Percentiles rank a stretch among this genome's conserved stretches.
phyloP scores from a whole-genome alignment of 257 asterid species.

The Thymus quinquecostatus region DNA sequence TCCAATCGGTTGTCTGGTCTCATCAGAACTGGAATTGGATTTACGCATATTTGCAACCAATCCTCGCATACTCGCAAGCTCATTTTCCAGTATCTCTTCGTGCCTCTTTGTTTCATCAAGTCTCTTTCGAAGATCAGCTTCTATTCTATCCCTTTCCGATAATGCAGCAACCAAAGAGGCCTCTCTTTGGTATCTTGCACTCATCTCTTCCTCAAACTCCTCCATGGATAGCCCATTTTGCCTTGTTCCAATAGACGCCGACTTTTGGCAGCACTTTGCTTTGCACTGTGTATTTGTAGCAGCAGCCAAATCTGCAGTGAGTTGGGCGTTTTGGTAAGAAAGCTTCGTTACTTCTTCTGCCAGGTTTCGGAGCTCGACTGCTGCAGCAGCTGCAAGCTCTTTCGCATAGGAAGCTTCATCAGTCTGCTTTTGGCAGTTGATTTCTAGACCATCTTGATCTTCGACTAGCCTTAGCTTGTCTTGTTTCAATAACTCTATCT shows the following conservation, averaged over 20 bases:
- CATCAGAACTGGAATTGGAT: conserved; percentile 37
- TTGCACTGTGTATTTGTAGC: conserved; percentile 45
- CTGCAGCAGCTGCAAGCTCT: conserved; percentile 86
- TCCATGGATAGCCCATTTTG: conserved; percentile 54
- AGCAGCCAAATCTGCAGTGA: conserved; percentile 55
- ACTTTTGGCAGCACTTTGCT: conserved; percentile 52
- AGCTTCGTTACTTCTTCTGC: conserved; percentile 85
- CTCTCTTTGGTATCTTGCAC: conserved; percentile 72
- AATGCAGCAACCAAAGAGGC: conserved; percentile 80
- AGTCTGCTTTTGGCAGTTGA: conserved; percentile 56
- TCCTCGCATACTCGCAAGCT: conserved; percentile 70
- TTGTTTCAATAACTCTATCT: conserved; percentile 73
- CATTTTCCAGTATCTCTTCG: conserved; percentile 66
- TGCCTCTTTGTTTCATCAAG: conserved; percentile 69
- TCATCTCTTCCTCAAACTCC: conserved; percentile 68
- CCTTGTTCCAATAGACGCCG: conserved; percentile 38
- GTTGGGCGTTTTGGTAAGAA: conserved; percentile 75
- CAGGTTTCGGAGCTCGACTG: conserved; percentile 79
- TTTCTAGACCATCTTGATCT: conserved; percentile 68
- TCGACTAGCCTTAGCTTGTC: conserved; percentile 56
- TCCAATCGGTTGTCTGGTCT: conserved; percentile 33
- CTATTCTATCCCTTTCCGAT: conserved; percentile 75
- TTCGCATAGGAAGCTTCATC: conserved; percentile 81
- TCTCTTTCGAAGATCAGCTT: conserved; percentile 69
- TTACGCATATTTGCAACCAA: conserved; percentile 57